phyloP scores from a whole-genome alignment of 352 stramenopile genomes.

The Ophiocytium majus region DNA sequence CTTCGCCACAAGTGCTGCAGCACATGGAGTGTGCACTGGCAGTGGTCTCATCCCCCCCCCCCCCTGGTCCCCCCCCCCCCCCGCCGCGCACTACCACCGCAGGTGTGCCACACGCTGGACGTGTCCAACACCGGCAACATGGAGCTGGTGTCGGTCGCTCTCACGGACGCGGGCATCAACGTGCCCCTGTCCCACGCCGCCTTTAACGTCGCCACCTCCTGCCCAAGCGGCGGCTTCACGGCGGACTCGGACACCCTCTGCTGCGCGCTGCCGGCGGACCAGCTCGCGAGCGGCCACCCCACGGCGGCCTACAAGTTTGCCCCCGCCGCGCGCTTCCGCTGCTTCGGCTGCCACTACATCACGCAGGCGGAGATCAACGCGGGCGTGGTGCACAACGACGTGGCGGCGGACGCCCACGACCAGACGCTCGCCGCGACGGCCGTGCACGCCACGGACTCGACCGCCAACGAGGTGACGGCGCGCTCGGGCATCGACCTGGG shows the following conservation, averaged over 20 bases:
- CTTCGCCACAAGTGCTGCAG: no score
- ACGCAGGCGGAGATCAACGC: constrained; percentile 35
- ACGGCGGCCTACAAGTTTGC: not conserved
- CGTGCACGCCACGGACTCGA: not conserved
- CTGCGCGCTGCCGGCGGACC: not conserved
- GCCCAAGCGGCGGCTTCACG: not conserved
- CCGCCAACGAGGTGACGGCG: not conserved
- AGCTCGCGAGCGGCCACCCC: not conserved
- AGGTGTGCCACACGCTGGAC: not conserved
- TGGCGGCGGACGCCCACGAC: constrained; percentile 14
- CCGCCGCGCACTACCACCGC: no score
- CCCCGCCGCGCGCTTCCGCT: not conserved
- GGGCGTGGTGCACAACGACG: constrained; percentile 13
- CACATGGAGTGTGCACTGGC: no score
- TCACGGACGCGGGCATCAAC: not conserved
- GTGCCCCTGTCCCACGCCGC: not conserved
- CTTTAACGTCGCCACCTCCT: not conserved
- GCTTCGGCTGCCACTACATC: constrained; percentile 24
- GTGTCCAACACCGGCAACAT: constrained; percentile 15
- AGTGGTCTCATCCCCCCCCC: no score
- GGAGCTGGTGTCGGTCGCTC: not conserved
- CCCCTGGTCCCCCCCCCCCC: no score
- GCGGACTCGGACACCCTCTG: not conserved
- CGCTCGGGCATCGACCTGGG: not conserved
- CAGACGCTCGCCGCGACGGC: not conserved